Percentiles rank a stretch among this genome's conserved stretches.
Conservation (phyloP, 176 grass and related monocot genomes). For the Oryza coarctata region DNA sequence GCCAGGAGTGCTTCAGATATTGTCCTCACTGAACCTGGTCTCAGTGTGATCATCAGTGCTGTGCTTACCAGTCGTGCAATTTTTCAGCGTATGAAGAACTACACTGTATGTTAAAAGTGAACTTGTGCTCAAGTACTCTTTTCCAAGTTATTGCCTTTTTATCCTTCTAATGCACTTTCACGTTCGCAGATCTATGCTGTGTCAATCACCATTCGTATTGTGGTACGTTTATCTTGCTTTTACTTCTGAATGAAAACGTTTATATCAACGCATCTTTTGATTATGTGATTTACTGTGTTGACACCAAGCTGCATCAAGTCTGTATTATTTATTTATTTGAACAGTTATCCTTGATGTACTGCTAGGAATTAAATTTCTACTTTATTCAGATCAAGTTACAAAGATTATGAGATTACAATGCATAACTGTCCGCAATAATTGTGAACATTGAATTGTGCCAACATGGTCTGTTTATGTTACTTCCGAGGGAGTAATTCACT, state of each 20-base stretch:
- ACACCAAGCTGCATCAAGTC: background rate
- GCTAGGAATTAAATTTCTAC: background rate
- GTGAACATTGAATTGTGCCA: background rate
- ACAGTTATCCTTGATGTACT: background rate
- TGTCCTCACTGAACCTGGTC: slow-evolving; percentile 77
- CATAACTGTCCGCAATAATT: background rate
- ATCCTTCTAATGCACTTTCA: slow-evolving; percentile 23
- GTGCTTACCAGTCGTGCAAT: slow-evolving; percentile 81
- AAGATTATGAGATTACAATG: background rate
- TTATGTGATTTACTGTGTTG: background rate
- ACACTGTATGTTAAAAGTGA: slow-evolving; percentile 48
- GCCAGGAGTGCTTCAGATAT: slow-evolving; percentile 84
- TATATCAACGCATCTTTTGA: background rate
- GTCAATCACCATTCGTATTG: slow-evolving; percentile 76
- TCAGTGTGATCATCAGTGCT: slow-evolving; percentile 82
- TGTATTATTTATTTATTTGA: background rate
- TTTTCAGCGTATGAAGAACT: slow-evolving; percentile 91
- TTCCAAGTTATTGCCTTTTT: slow-evolving; percentile 4
- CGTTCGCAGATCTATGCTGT: slow-evolving; percentile 72
- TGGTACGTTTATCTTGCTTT: slow-evolving; percentile 50
- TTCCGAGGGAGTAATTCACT: background rate
- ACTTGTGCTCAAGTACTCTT: background rate
- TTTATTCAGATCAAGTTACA: background rate
- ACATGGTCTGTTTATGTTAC: background rate
- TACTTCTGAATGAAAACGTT: slow-evolving; percentile 9